A percentile compares a stretch with the other conserved stretches of the same genome.
Conservation (phyloP, 345 rosid genomes). For the Eucalyptus sideroxylon region DNA sequence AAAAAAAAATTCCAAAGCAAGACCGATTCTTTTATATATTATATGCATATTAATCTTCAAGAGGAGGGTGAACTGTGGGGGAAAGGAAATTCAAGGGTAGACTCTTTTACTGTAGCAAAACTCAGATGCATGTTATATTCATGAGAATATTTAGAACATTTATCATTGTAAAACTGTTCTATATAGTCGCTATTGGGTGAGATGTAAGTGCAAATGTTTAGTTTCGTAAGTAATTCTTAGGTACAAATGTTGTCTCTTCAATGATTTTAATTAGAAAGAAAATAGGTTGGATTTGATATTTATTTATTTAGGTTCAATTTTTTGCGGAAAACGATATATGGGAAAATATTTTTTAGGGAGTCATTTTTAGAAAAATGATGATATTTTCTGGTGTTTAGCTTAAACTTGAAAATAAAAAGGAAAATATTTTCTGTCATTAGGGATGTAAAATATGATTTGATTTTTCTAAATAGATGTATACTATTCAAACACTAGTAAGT, state of each 20-base stretch:
- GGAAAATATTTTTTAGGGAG: too few species aligned
- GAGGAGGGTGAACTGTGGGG: neutral
- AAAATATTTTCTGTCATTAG: too few species aligned
- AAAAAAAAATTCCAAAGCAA: neutral
- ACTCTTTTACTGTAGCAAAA: neutral
- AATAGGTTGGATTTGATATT: neutral
- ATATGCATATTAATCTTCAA: neutral
- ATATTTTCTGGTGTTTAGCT: neutral
- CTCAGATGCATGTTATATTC: neutral
- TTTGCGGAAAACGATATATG: too few species aligned
- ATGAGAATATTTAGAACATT: neutral
- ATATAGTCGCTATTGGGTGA: neutral
- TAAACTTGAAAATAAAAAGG: too few species aligned
- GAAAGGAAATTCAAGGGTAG: neutral
- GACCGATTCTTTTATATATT: neutral
- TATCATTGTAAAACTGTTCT: neutral
- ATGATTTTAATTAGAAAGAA: neutral
- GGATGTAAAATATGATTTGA: too few species aligned
- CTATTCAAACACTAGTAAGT: too few species aligned
- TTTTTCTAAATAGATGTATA: too few species aligned
- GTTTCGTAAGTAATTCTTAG: neutral
- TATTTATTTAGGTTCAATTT: too few species aligned
- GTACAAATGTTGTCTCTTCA: neutral
- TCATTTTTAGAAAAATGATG: too few species aligned
- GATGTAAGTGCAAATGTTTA: neutral